Percentiles rank a stretch among this genome's conserved stretches.
Evolutionary conservation across 306 rosid species (phyloP).

Genomic region (Vicia faba): DNA sequence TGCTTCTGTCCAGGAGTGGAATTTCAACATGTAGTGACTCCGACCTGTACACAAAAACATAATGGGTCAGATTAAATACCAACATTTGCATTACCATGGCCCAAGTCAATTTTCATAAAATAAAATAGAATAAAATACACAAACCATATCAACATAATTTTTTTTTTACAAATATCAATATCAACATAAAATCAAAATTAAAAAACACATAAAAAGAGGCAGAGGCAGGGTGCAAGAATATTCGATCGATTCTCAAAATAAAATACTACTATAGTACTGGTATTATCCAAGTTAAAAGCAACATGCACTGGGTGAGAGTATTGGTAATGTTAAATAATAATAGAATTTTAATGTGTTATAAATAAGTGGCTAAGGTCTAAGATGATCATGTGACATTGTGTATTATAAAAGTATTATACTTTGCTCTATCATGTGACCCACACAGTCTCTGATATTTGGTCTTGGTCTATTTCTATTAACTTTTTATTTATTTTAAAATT

Average conservation of each 20-base stretch:
- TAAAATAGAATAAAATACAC: background rate
- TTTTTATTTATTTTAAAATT: background rate
- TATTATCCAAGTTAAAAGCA: constrained; percentile 35
- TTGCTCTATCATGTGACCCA: constrained; percentile 43
- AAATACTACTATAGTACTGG: background rate
- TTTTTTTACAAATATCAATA: no score
- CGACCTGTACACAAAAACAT: background rate
- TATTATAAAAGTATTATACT: constrained; percentile 23
- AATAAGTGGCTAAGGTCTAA: constrained; percentile 33
- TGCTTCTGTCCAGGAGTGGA: background rate
- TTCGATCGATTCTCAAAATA: constrained; percentile 2
- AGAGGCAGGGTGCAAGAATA: constrained; percentile 32
- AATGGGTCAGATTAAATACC: background rate
- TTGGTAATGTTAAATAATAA: constrained; percentile 15
- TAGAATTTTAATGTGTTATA: constrained; percentile 20
- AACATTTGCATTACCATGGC: background rate
- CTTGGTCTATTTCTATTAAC: constrained; percentile 35
- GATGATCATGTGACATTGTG: constrained; percentile 43
- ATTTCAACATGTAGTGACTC: background rate
- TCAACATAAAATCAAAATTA: background rate
- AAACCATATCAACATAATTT: background rate
- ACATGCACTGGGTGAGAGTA: constrained; percentile 29
- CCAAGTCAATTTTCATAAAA: background rate
- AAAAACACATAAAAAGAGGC: background rate
- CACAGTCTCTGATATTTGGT: constrained; percentile 35